Evolutionary conservation across 345 rosid genomes (phyloP), one percentile per base, ranked within the genome.

Genomic region (Lagerstroemia speciosa): DNA sequence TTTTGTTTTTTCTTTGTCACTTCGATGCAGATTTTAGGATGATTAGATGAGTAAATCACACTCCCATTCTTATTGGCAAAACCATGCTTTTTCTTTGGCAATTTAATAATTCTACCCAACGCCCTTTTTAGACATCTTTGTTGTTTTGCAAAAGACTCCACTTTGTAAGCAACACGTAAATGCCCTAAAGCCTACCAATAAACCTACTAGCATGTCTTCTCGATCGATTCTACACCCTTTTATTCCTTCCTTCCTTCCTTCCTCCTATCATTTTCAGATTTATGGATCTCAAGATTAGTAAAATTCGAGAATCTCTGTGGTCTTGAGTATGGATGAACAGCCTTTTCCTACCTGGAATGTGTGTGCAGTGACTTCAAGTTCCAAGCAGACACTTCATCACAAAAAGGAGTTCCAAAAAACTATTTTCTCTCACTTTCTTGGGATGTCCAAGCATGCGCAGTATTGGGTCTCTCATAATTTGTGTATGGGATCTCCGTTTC

Each of bases 371-470:
- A 10, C 17, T 58, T 58, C 63, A 58, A 58, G 34, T 58, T 58
- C 63, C 34, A 58, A 11, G 20, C 10, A 16, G 29, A 30, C 34
- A 58, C 34, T 58, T 27, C 3, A 27, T 27, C 31, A 27, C 34
- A 58, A 4, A 30, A 26, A 30, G 63, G 11, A 58, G 63, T 27
- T 58, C 32, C 29, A 14, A 53, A 6, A 33, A 45, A 15, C 5
- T 46, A 45, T 46, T 43, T 33, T 41, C 71, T 71, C 70, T 74
- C 77, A 73, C 87, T 85, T 85, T 85, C 84, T 87, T 79, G 84
- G 80, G 81, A 78, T 83, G 68, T 72, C 73, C 77, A 73, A 83
- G 87, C 83, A 83, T 80, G 87, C 86, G 87, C 75, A 69, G 71
- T 45, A 70, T 66, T 34, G 64, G 55, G 61, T 14, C 61, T 55